phyloP scores from a whole-genome alignment of 371 early-diverging fungal genomes.

The Lichtheimia ornata region DNA sequence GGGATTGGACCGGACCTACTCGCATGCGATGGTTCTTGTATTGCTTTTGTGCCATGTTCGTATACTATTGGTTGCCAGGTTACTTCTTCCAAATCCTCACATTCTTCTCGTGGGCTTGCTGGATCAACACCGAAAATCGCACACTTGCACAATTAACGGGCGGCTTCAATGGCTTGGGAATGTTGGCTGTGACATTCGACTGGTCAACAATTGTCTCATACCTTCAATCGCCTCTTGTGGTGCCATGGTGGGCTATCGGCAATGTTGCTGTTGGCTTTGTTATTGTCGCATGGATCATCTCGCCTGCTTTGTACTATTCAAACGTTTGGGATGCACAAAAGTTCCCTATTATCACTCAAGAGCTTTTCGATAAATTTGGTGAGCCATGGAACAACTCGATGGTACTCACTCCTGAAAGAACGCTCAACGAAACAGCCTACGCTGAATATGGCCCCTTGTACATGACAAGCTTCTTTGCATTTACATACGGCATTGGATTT shows the following conservation, averaged over 20 bases:
- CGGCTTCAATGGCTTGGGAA: slow-evolving; percentile 66
- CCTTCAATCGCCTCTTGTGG: slow-evolving; percentile 70
- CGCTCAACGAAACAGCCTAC: slow-evolving; percentile 65
- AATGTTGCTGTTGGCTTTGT: slow-evolving; percentile 72
- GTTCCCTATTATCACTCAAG: slow-evolving; percentile 61
- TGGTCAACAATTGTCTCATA: slow-evolving; percentile 74
- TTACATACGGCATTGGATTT: slow-evolving; percentile 64
- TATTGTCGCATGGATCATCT: slow-evolving; percentile 74
- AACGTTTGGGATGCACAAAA: slow-evolving; percentile 66
- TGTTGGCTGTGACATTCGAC: slow-evolving; percentile 71
- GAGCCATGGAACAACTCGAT: slow-evolving; percentile 52
- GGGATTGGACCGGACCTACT: slow-evolving; percentile 48
- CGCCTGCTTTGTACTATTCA: slow-evolving; percentile 70
- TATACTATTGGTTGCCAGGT: slow-evolving; percentile 81
- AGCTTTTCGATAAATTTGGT: slow-evolving; percentile 50
- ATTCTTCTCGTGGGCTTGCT: slow-evolving; percentile 75
- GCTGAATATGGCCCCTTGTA: slow-evolving; percentile 72
- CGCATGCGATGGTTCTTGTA: slow-evolving; percentile 71
- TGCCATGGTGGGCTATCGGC: slow-evolving; percentile 73
- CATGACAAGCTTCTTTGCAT: slow-evolving; percentile 58
- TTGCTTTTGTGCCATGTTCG: slow-evolving; percentile 54
- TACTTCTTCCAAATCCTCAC: slow-evolving; percentile 73
- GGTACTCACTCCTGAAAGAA: slow-evolving; percentile 56
- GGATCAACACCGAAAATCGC: slow-evolving; percentile 61
- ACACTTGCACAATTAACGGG: slow-evolving; percentile 54